Evolutionary conservation across 225 moss, liverwort and hornwort genomes (phyloP), one percentile per base, ranked within the genome.

Genomic region (Bryum argenteum): DNA sequence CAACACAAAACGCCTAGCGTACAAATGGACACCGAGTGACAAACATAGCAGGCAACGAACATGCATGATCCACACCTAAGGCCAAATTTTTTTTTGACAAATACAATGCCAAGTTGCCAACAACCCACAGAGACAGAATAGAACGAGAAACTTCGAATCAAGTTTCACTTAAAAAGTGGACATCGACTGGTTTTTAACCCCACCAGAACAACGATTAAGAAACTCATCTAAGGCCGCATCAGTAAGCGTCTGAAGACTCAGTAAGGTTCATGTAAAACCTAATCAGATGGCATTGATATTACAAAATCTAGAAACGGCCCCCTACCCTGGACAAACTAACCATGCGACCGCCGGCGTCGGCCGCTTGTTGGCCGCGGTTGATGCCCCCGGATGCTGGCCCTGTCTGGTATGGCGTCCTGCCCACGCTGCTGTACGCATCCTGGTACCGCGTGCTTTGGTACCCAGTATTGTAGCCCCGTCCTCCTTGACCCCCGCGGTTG

Each of bases 381-480:
- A 86, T 75, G 58, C 90, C 89, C 26, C 83, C 87, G 40, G 93
- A 93, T 6, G 85, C 89, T 47, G 94, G 88, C 40, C 91, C 94
- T 50, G 90, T 84, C 82, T 94, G 93, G 71, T 91, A 91, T 4
- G 93, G 96, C 18, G 91, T 93, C 68, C 96, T 81, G 24, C 93
- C 91, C 9, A 97, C 89, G 68, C 91, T 96, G 77, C 90, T 96
- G 65, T 96, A 96, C 19, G 91, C 93, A 72, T 96, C 96, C 85
- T 96, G 96, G 78, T 96, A 96, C 4, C 96, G 81, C 12, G 93
- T 96, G 85, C 96, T 96, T 84, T 93, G 93, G 66, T 96, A 96
- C 8, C 93, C 93, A 16, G 81, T 81, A 21, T 84, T 85, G 64
- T 80, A 88, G 0, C 85, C 90, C 10, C 96, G 87, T 37, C 91